phyloP scores from a whole-genome alignment of 768 basidiomycete species.

The Termitomyces sp. region DNA sequence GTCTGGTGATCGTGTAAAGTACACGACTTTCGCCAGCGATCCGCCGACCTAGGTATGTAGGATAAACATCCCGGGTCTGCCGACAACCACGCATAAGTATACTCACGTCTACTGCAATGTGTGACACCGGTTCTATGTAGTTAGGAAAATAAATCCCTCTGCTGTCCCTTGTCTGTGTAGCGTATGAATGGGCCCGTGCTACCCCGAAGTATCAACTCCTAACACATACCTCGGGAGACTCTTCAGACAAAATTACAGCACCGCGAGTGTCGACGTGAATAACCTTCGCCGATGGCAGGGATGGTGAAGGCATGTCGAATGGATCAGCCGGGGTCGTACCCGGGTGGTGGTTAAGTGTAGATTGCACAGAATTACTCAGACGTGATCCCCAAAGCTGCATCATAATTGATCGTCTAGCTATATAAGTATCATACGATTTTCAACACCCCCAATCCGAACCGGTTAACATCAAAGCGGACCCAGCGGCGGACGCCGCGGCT shows the following conservation, averaged over 20 bases:
- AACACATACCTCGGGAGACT: conserved; percentile 80
- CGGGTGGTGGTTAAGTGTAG: conserved; percentile 4
- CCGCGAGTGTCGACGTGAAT: conserved; percentile 96
- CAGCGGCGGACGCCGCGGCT: conserved; percentile 1
- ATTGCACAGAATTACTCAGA: not conserved
- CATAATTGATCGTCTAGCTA: not conserved
- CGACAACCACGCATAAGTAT: not conserved
- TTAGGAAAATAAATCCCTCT: conserved; percentile 97
- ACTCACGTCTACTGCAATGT: conserved; percentile 95
- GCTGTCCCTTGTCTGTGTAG: conserved; percentile 77
- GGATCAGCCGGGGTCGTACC: conserved; percentile 8
- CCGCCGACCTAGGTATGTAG: conserved; percentile 74
- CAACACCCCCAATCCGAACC: conserved; percentile 11
- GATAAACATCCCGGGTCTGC: conserved; percentile 11
- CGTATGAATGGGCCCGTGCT: conserved; percentile 8
- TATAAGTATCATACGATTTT: conserved; percentile 25
- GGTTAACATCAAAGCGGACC: conserved; percentile 11
- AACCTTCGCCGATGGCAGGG: conserved; percentile 75
- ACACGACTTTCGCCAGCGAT: conserved; percentile 95
- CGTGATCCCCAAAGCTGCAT: not conserved
- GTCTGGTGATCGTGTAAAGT: conserved; percentile 92
- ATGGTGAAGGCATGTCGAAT: conserved; percentile 40
- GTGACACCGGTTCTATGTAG: conserved; percentile 95
- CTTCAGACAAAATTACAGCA: conserved; percentile 88
- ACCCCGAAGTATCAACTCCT: conserved; percentile 1